Percentiles rank a stretch among this genome's conserved stretches.
phyloP scores from a whole-genome alignment of 1,284 basidiomycete species.

The Boletus smithii region DNA sequence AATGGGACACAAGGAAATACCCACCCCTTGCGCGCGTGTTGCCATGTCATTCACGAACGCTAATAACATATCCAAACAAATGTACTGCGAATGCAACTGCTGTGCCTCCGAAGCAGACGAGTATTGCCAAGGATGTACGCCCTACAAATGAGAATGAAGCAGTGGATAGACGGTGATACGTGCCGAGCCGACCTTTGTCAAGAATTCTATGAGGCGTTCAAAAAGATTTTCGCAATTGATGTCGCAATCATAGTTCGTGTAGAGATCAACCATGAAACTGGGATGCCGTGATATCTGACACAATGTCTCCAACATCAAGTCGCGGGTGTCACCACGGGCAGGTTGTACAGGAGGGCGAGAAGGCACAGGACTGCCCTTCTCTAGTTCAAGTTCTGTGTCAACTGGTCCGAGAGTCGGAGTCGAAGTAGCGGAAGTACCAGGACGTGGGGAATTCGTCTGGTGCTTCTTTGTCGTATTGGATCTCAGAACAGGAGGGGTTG shows the following conservation, averaged over 20 bases:
- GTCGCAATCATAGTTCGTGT: conserved; percentile 96
- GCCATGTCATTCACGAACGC: conserved; percentile 89
- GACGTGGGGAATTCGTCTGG: conserved; percentile 48
- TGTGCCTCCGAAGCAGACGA: conserved; percentile 64
- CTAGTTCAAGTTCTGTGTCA: conserved; percentile 45
- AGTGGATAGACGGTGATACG: background rate
- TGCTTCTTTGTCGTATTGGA: conserved; percentile 31
- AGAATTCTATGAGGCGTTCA: conserved; percentile 86
- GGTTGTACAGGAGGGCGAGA: conserved; percentile 62
- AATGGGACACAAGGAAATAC: conserved; percentile 31
- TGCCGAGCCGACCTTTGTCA: conserved; percentile 63
- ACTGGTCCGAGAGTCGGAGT: conserved; percentile 46
- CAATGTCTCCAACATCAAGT: conserved; percentile 88
- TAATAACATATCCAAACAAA: conserved; percentile 88
- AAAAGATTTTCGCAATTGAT: conserved; percentile 96
- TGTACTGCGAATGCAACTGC: conserved; percentile 77
- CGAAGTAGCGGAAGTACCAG: conserved; percentile 50
- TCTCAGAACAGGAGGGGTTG: conserved; percentile 45
- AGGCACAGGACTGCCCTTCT: conserved; percentile 52
- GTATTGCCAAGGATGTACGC: conserved; percentile 68
- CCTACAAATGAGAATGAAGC: conserved; percentile 41
- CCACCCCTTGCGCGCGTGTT: conserved; percentile 67
- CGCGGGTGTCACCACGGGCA: conserved; percentile 85
- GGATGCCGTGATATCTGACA: conserved; percentile 77
- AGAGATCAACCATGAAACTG: conserved; percentile 94